These are phyloP conservation scores for Cladosporium sp. DNA, from an alignment of 2,329 filamentous ascomycete species.

Conservation along the genomic window DNA sequence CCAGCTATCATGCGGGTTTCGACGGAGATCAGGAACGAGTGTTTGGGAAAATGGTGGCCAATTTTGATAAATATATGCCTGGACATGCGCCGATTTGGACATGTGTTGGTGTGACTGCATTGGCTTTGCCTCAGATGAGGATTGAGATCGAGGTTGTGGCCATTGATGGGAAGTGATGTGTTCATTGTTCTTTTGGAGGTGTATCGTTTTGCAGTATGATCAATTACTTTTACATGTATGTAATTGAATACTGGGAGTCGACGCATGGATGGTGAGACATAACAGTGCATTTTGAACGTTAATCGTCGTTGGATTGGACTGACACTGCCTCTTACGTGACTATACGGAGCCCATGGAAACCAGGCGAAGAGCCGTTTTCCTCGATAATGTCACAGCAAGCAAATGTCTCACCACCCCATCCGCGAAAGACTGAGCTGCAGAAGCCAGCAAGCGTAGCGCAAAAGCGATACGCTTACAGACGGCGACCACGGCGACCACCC, in stretches of 20 bases:
- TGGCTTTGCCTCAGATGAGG: conserved; percentile 54
- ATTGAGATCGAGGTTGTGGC: conserved; percentile 59
- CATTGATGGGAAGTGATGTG: conserved; percentile 17
- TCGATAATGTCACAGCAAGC: conserved; percentile 40
- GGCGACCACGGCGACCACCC: conserved; percentile 99
- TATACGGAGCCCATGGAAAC: conserved; percentile 32
- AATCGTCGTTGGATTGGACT: conserved; percentile 16
- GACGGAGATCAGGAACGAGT: conserved; percentile 22
- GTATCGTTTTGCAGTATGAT: not conserved
- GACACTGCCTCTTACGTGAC: conserved; percentile 25
- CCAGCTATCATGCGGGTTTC: conserved; percentile 30
- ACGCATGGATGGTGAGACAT: not conserved
- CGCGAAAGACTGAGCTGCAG: conserved; percentile 20
- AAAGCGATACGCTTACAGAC: conserved; percentile 65
- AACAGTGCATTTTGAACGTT: conserved; percentile 16
- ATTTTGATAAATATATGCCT: conserved; percentile 54
- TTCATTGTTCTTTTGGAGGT: not conserved
- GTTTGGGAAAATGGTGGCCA: conserved; percentile 46
- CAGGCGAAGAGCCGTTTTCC: conserved; percentile 42
- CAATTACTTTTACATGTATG: not conserved
- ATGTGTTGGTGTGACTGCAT: conserved; percentile 49
- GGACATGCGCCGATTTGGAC: conserved; percentile 58
- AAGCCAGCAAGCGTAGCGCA: conserved; percentile 19
- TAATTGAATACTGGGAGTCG: not conserved
- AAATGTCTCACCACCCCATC: conserved; percentile 28